Conservation (phyloP, 148 eudicot genomes). For the Vaccinium vitisidaea region DNA sequence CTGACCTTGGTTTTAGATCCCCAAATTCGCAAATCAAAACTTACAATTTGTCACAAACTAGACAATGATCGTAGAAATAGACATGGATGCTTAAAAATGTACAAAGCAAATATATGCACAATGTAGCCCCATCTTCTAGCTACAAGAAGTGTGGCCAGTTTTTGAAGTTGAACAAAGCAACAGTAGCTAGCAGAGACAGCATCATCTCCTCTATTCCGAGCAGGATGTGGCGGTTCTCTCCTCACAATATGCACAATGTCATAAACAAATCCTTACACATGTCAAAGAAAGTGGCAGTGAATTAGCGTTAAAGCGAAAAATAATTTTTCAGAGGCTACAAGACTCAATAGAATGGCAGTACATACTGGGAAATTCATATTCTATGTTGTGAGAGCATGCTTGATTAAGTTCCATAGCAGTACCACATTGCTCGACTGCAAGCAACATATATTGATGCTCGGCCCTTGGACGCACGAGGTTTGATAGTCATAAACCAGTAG, state of each 20-base stretch:
- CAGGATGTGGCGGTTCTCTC: background rate
- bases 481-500: background rate
- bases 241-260: slow-evolving; percentile 85
- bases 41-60: background rate
- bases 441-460: background rate
- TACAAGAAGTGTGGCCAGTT: background rate
- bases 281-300: slow-evolving; percentile 54
- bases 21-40: background rate
- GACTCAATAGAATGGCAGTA: background rate
- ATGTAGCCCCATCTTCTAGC: background rate
- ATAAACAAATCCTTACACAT: slow-evolving; percentile 66
- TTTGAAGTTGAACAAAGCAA: background rate
- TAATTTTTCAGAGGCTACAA: background rate
- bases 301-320: background rate
- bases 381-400: background rate
- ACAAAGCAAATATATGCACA: background rate
- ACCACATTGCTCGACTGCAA: background rate
- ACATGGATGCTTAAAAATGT: background rate
- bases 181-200: background rate
- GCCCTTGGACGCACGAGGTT: background rate
- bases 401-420: background rate
- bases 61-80: background rate
- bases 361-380: background rate
- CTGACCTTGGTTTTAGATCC: background rate
- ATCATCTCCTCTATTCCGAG: background rate